Conservation (phyloP, 257 asterid genomes). For the Lavandula angustifolia region DNA sequence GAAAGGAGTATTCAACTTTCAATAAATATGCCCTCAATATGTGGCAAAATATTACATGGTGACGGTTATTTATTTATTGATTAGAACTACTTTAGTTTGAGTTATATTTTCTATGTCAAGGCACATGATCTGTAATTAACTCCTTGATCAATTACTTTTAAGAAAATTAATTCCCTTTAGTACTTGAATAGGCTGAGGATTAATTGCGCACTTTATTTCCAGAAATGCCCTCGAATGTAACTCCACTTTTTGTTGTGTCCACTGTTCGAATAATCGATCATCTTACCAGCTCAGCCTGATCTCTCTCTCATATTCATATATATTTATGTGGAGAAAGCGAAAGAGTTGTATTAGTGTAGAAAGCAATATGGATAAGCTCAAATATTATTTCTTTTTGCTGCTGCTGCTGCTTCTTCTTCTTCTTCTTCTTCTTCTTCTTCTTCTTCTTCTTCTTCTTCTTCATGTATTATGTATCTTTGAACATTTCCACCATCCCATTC, state of each 20-base stretch:
- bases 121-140: background rate
- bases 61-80: background rate
- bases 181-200: slow-evolving; percentile 18
- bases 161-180: too few species aligned
- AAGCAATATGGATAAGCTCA: slow-evolving; percentile 43
- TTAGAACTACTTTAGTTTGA: background rate
- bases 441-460: background rate
- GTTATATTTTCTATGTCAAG: background rate
- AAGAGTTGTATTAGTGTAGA: slow-evolving; percentile 5
- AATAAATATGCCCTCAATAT: slow-evolving; percentile 5
- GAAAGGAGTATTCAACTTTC: slow-evolving; percentile 1
- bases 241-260: slow-evolving; percentile 37
- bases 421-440: background rate
- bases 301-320: background rate
- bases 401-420: slow-evolving; percentile 37
- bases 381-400: background rate
- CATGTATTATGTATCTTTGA: slow-evolving; percentile 31
- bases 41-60: background rate
- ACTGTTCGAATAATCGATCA: slow-evolving; percentile 37
- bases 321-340: slow-evolving; percentile 25
- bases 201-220: slow-evolving; percentile 25
- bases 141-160: too few species aligned
- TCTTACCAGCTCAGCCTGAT: slow-evolving; percentile 31
- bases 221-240: slow-evolving; percentile 36
- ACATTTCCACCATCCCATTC: slow-evolving; percentile 55